Percentiles rank a stretch among this genome's conserved stretches.
These are phyloP conservation scores for Microglena sp. DNA, from an alignment of 139 green algal genomes.

Conservation along the genomic window DNA sequence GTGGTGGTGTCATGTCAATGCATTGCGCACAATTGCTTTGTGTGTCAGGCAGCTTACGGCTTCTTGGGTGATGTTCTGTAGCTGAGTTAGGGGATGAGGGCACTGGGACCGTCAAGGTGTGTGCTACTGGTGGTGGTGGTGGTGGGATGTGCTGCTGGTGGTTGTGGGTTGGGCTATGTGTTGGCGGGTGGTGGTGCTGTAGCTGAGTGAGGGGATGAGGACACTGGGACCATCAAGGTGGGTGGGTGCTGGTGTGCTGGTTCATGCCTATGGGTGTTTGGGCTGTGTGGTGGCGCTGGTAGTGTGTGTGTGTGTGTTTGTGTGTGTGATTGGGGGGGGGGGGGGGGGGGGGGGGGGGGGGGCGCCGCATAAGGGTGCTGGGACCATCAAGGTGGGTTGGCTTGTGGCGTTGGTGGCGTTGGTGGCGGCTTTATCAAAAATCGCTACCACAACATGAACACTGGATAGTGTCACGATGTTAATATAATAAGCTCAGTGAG, in stretches of 20 bases:
- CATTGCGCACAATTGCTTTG: constrained; percentile 21
- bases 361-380: neutral
- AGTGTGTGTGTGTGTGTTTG: neutral
- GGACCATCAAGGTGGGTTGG: neutral
- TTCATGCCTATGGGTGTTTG: neutral
- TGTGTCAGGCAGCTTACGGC: constrained; percentile 52
- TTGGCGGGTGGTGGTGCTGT: neutral
- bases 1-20: constrained; percentile 14
- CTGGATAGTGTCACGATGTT: too few species aligned
- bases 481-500: too few species aligned
- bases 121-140: neutral
- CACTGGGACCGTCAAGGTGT: constrained; percentile 22
- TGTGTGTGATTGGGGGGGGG: too few species aligned
- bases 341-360: too few species aligned
- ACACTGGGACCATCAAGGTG: neutral
- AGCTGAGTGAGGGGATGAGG: neutral
- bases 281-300: neutral
- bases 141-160: neutral
- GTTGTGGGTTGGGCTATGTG: neutral
- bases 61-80: constrained; percentile 81
- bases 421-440: too few species aligned
- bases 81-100: constrained; percentile 50
- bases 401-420: neutral
- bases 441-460: too few species aligned
- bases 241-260: neutral